Percentiles rank a stretch among this genome's conserved stretches.
Conservation (phyloP, 1,284 basidiomycete species). For the Jaminaea rosea region DNA sequence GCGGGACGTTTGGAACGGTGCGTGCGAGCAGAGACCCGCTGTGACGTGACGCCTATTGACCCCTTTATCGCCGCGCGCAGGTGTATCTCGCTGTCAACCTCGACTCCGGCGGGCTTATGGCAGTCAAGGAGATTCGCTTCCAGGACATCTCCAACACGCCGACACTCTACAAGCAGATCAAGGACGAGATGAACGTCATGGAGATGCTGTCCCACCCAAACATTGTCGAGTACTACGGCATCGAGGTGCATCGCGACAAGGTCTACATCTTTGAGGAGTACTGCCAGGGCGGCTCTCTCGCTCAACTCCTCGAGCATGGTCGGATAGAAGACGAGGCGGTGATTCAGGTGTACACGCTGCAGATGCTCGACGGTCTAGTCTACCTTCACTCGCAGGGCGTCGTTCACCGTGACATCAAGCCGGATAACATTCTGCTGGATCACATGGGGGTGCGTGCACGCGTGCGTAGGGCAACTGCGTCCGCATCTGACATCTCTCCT, state of each 20-base stretch:
- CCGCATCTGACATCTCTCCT: constrained; percentile 53
- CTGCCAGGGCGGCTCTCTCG: constrained; percentile 90
- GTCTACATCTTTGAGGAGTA: constrained; percentile 99
- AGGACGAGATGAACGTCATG: constrained; percentile 96
- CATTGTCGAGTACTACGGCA: constrained; percentile 97
- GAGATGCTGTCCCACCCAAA: constrained; percentile 97
- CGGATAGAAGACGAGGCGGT: constrained; percentile 94
- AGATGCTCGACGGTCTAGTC: constrained; percentile 86
- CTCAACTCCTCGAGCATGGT: constrained; percentile 80
- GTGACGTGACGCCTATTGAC: too few relatives aligned
- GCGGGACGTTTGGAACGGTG: constrained; percentile 70
- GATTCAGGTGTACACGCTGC: constrained; percentile 89
- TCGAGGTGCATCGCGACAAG: constrained; percentile 97
- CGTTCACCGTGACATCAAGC: constrained; percentile 95
- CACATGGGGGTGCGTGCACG: too few relatives aligned
- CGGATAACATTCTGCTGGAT: too few relatives aligned
- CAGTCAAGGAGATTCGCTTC: constrained; percentile 98
- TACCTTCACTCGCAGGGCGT: constrained; percentile 90
- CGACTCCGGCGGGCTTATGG: constrained; percentile 93
- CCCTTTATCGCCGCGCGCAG: constrained; percentile 72
- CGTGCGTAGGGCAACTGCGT: constrained; percentile 1
- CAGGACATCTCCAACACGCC: constrained; percentile 70
- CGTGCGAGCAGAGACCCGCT: too few relatives aligned
- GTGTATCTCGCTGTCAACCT: constrained; percentile 97
- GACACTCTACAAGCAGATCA: constrained; percentile 69